These are phyloP conservation scores for Syzygium oleosum DNA, from an alignment of 345 rosid genomes.

Conservation along the genomic window DNA sequence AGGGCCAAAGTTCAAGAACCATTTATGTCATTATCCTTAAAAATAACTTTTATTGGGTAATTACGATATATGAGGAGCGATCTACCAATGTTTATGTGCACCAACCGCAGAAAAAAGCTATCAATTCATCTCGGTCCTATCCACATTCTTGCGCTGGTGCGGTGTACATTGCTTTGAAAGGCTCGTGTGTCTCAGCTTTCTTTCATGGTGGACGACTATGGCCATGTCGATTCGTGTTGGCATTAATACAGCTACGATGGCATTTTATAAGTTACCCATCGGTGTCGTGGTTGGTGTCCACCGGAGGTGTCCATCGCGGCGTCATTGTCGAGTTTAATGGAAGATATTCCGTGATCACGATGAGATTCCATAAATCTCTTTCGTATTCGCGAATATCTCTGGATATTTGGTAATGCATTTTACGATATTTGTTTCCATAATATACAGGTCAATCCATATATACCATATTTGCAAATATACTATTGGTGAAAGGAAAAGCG, in stretches of 20 bases:
- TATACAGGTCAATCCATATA: not conserved
- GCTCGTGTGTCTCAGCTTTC: not conserved
- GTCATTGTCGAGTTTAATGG: not conserved
- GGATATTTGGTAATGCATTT: not conserved
- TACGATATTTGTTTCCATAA: not conserved
- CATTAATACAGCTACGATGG: too few relatives aligned
- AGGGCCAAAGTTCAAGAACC: too few relatives aligned
- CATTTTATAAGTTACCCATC: not conserved
- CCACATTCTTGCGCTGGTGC: accelerated
- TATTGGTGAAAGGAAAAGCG: not conserved
- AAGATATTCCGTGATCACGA: not conserved
- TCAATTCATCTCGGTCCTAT: accelerated
- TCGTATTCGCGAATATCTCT: not conserved
- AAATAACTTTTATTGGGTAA: not conserved
- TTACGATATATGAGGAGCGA: not conserved
- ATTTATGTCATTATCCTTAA: not conserved
- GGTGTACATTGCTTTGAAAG: not conserved
- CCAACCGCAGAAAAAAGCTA: not conserved
- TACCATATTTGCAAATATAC: not conserved
- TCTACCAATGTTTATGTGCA: accelerated
- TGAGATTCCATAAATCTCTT: not conserved
- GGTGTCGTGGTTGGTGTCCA: not conserved
- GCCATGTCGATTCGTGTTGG: not conserved
- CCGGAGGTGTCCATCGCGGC: accelerated
- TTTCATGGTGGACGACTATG: not conserved